Percentiles rank a stretch among this genome's conserved stretches.
Conservation (phyloP, 805 yeast genomes). For the Ogataea glucozyma region DNA sequence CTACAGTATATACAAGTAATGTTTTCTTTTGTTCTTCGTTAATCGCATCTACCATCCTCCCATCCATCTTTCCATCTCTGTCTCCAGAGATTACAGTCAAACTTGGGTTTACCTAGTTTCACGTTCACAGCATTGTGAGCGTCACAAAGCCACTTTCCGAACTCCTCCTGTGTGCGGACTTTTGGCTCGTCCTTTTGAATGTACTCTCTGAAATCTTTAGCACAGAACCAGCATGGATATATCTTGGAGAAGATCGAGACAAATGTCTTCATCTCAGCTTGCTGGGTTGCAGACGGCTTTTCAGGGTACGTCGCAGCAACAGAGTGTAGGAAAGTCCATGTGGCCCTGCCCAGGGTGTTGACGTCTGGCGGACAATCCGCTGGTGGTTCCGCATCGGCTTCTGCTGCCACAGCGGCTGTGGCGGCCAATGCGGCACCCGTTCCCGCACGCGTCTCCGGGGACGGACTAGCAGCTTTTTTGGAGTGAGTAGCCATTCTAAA, state of each 20-base stretch:
- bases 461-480: conserved; percentile 20
- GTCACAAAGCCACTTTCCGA: conserved; percentile 89
- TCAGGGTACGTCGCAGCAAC: conserved; percentile 89
- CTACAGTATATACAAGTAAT: conserved; percentile 5
- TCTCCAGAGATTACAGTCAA: conserved; percentile 89
- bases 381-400: conserved; percentile 24
- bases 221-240: conserved; percentile 95
- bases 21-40: conserved; percentile 8
- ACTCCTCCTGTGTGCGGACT: conserved; percentile 67
- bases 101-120: conserved; percentile 80
- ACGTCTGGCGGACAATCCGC: conserved; percentile 84
- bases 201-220: conserved; percentile 74
- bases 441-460: conserved; percentile 12
- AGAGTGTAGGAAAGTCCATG: conserved; percentile 92
- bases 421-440: conserved; percentile 24
- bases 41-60: conserved; percentile 63
- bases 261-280: conserved; percentile 71
- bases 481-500: conserved; percentile 59
- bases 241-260: conserved; percentile 69
- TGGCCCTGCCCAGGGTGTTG: conserved; percentile 71
- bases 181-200: conserved; percentile 54
- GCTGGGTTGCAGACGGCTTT: conserved; percentile 58
- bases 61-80: conserved; percentile 95
- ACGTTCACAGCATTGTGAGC: conserved; percentile 94
- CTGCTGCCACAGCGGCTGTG: conserved; percentile 9